Evolutionary conservation across 805 yeast species (phyloP).

Genomic region (Lipomyces chichibuensis): DNA sequence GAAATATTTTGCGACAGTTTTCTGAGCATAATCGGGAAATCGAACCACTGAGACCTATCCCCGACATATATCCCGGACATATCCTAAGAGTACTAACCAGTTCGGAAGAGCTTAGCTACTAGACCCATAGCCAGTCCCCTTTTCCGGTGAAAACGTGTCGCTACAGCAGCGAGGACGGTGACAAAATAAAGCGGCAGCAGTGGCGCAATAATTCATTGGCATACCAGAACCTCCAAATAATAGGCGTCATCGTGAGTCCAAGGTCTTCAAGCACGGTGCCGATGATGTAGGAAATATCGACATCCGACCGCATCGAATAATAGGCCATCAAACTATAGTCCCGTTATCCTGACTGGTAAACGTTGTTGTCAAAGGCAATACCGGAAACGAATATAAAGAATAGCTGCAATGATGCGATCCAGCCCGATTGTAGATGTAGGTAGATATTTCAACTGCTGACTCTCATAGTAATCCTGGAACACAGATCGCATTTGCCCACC

Average conservation of each 20-base stretch:
- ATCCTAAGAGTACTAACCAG: no score
- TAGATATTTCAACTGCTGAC: constrained; percentile 33
- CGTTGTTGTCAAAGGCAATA: not conserved
- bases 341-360: not conserved
- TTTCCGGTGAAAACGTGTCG: constrained; percentile 51
- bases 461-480: constrained; percentile 41
- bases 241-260: constrained; percentile 41
- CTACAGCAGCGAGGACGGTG: constrained; percentile 47
- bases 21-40: constrained; percentile 52
- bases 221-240: not conserved
- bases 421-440: constrained; percentile 43
- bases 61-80: no score
- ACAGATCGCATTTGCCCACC: constrained; percentile 47
- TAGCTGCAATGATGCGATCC: constrained; percentile 45
- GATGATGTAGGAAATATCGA: constrained; percentile 35
- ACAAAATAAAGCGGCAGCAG: constrained; percentile 22
- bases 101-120: constrained; percentile 43
- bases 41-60: constrained; percentile 50
- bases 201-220: not conserved
- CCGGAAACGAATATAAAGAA: constrained; percentile 40
- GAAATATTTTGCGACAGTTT: constrained; percentile 41
- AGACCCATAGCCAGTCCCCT: constrained; percentile 54
- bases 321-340: constrained; percentile 39
- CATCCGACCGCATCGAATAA: constrained; percentile 40
- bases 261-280: constrained; percentile 38